These are phyloP conservation scores for Citrus reticulata DNA, from an alignment of 345 rosid species.

Conservation along the genomic window DNA sequence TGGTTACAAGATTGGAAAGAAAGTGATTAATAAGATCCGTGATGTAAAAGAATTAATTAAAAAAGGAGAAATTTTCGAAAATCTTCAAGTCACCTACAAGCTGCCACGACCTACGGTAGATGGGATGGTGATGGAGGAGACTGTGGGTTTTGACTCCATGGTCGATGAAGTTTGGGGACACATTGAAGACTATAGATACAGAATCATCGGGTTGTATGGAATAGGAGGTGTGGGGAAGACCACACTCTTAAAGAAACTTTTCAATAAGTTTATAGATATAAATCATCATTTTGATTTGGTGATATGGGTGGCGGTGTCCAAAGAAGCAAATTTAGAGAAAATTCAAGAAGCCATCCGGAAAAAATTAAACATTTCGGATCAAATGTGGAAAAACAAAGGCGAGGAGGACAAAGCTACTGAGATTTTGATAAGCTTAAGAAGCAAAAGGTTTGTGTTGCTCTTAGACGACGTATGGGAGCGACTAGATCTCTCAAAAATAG, in stretches of 20 bases:
- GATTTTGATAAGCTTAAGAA: not conserved
- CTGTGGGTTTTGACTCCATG: not conserved
- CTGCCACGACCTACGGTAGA: not conserved
- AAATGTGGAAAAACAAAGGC: not conserved
- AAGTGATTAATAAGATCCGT: not conserved
- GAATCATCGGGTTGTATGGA: not conserved
- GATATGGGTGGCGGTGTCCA: constrained; percentile 7
- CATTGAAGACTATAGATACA: not conserved
- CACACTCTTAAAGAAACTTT: constrained; percentile 1
- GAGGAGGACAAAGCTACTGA: not conserved
- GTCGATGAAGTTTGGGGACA: not conserved
- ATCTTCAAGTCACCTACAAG: not conserved
- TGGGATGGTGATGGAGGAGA: not conserved
- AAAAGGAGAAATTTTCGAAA: not conserved
- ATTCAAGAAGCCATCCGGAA: not conserved
- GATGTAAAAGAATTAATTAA: not conserved
- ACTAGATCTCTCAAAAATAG: not conserved
- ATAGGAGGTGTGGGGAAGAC: constrained; percentile 10
- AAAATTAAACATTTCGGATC: not conserved
- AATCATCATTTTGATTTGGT: not conserved
- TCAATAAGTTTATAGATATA: not conserved
- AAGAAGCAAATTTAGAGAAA: not conserved
- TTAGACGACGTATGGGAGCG: constrained; percentile 7
- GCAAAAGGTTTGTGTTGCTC: constrained; percentile 20
- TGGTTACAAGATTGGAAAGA: not conserved